Evolutionary conservation across 129 eudicot genomes (phyloP), one percentile per base, ranked within the genome.

Genomic region (Flaveria brownii): DNA sequence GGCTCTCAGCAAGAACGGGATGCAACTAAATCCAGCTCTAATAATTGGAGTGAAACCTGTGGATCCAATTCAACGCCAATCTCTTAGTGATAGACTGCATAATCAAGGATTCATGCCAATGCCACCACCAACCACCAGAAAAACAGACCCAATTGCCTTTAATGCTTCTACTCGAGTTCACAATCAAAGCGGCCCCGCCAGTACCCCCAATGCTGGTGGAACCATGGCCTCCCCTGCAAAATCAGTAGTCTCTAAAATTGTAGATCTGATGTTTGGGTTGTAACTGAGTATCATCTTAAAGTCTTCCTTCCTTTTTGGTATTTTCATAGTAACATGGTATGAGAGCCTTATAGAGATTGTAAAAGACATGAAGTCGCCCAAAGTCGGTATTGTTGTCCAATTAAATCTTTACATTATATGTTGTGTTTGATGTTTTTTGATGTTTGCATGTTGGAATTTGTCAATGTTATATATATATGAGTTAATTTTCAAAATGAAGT

Each of bases 181-280:
- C 81, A 79, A 85, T 72, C 91, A 79, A 78, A 91, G 85, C 33
- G 89, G 91, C 41, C 73, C 77, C 47, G 64, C 71, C 42, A 78
- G 63, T 41, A 75, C 85, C 13, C 70, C 83, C 20, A 96, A 87
- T 63, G 76, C 99, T 16, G 81, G 79, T 56, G 96, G 91, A 26
- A 86, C 96, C 26, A 90, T 94, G 61, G 99, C 99, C 22, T 75
- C 90, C 22, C 99, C 97, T 1, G 91, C 96, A 8, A 94, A 89
- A 84, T 91, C 97, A 68, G 76, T 86, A 39, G 87, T 84, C 63
- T 94, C 97, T 64, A 94, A 87, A 75, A 70, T 91, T 25, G 60
- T 80, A 80, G 99, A 94, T 77, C 79, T 91, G 82, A 91, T 94
- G 96, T 94, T 91, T 45, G 99, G 97, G 25, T 86, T 91, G 88